Conservation (phyloP, 495 filamentous ascomycete species). For the Polyplosphaeria fusca region DNA sequence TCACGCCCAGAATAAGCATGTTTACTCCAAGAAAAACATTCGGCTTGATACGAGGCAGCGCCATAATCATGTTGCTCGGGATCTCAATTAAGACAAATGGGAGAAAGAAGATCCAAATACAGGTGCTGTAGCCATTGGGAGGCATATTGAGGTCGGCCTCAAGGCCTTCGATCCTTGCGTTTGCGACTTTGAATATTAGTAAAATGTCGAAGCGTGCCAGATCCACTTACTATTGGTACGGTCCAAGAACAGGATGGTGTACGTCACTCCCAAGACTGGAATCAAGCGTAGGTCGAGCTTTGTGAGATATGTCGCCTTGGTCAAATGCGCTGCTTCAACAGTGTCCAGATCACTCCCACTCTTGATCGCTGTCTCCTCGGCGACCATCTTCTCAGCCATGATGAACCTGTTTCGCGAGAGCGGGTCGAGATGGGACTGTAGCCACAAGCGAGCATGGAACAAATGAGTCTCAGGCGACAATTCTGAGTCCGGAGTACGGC, state of each 20-base stretch:
- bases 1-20: constrained; percentile 28
- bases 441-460: neutral
- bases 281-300: constrained; percentile 27
- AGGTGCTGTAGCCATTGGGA: constrained; percentile 20
- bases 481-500: too few species aligned
- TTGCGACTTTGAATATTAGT: constrained; percentile 20
- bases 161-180: constrained; percentile 32
- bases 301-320: constrained; percentile 6
- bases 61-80: constrained; percentile 31
- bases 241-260: constrained; percentile 30
- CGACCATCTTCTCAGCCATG: constrained; percentile 13
- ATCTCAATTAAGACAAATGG: constrained; percentile 30
- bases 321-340: neutral
- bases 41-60: constrained; percentile 24
- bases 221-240: constrained; percentile 28
- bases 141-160: constrained; percentile 27
- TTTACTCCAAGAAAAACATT: constrained; percentile 27
- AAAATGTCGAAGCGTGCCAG: neutral
- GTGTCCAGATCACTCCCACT: constrained; percentile 6
- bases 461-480: too few species aligned
- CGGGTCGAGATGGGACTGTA: neutral
- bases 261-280: constrained; percentile 24
- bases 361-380: neutral
- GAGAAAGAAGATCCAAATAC: constrained; percentile 32
- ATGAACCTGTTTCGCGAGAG: neutral